Base-by-base conservation (phyloP, 2,329 filamentous ascomycete species). In the Orbilia brochopaga region DNA sequence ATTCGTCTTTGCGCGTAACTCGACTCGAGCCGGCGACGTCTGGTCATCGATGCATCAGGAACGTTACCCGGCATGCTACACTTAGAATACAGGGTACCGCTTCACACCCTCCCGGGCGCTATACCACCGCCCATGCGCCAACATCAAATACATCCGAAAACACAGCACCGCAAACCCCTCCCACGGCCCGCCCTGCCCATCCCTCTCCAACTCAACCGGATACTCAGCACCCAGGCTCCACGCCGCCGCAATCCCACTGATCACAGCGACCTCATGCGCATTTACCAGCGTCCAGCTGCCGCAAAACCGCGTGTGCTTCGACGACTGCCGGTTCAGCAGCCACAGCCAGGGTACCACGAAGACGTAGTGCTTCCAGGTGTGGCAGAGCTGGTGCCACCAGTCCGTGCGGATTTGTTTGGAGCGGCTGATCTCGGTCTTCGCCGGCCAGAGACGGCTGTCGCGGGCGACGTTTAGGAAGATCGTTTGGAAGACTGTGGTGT, bases 341-440 rank as follows among this genome's bases (percentile, higher is more conserved):
- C 88, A 88, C 83, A 91, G 85, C 74, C 86, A 86, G 0, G 88
- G 88, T 0, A 91, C 87, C 0, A 88, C 86, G 35, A 85, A 82
- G 0, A 84, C 76, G 76, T 88, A 88, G 75, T 88, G 86, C 35
- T 85, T 85, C 83, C 83, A 88, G 2, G 83, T 81, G 75, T 88
- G 86, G 63, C 86, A 86, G 10, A 88, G 81, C 78, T 88, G 86
- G 76, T 88, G 86, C 86, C 87, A 88, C 86, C 86, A 88, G 73
- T 88, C 85, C 73, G 82, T 83, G 53, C 84, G 80, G 56, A 89
- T 88, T 50, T 88, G 83, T 74, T 88, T 87, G 55, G 76, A 77
- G 74, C 84, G 79, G 74, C 86, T 81, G 44, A 88, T 88, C 66
- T 87, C 82, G 66, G 83, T 80, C 27, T 8, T 3, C 27, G 84